phyloP scores from a whole-genome alignment of 768 basidiomycete species.

The Boletus fagicola region DNA sequence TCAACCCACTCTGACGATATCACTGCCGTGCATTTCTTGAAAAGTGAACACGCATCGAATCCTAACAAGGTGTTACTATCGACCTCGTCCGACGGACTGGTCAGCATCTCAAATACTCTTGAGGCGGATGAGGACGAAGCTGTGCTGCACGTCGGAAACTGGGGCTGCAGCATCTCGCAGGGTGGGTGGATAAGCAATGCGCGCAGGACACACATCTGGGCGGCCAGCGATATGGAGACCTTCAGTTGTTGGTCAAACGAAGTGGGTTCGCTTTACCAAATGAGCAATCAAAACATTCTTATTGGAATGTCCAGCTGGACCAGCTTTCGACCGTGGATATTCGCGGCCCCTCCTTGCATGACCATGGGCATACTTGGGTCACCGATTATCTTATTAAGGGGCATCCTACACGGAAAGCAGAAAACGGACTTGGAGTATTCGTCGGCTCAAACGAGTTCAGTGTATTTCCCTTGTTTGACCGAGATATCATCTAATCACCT shows the following conservation, averaged over 20 bases:
- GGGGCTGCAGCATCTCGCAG: constrained; percentile 78
- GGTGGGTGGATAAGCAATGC: constrained; percentile 58
- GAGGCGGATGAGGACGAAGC: constrained; percentile 91
- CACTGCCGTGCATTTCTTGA: constrained; percentile 63
- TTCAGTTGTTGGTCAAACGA: constrained; percentile 81
- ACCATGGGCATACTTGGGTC: constrained; percentile 60
- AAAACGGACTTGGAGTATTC: constrained; percentile 49
- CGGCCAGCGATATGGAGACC: constrained; percentile 92
- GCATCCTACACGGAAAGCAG: constrained; percentile 27
- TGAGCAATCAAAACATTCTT: not conserved
- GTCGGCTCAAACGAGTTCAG: constrained; percentile 73
- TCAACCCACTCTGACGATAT: constrained; percentile 95
- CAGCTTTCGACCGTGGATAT: constrained; percentile 57
- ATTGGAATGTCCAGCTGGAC: constrained; percentile 52
- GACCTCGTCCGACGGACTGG: constrained; percentile 79
- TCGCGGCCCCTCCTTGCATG: constrained; percentile 61
- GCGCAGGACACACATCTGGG: constrained; percentile 59
- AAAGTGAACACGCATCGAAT: constrained; percentile 29
- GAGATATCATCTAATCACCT: constrained; percentile 1
- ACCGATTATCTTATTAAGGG: constrained; percentile 73
- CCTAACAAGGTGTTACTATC: constrained; percentile 61
- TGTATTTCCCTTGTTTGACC: not conserved
- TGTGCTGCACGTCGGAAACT: constrained; percentile 75
- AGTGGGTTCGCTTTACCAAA: constrained; percentile 35
- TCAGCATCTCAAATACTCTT: constrained; percentile 65